Evolutionary conservation across 352 stramenopile genomes (phyloP), one percentile per base, ranked within the genome.

Genomic region (Phytophthora europaea): DNA sequence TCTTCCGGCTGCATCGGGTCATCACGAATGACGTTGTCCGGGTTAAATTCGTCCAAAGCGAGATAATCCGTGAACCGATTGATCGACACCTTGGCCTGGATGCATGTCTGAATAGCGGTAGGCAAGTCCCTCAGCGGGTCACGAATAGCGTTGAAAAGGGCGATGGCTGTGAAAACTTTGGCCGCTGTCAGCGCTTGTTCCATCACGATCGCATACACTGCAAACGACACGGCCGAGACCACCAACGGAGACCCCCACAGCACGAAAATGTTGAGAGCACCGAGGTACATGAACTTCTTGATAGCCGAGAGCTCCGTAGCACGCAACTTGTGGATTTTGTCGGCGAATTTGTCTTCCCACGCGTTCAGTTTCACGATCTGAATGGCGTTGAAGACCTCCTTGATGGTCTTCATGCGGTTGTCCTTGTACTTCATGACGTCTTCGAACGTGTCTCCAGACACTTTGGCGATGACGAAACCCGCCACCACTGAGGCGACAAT

Each of bases 301-400:
- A 91, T 82, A 81, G 97, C 20, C 72, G 87, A 80, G 52, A 97
- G 92, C 69, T 98, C 97, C 61, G 94, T 88, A 8, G 82, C 66
- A 18, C 94, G 83, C n/a, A 94, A 45, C 18, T 70, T 54, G 52
- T 73, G 63, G 33, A 99, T 90, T 72, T 97, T 88, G 15, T 91
- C 89, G 8, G 79, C 72, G 75, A 98, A 98, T 16, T 92, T 88
- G 33, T 62, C 45, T 58, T 98, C 95, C 92, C 92, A 98, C 1
- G 86, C 91, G 64, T 99, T 98, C 0, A 99, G 73, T 70, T 99
- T 99, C 69, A 99, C 94, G 55, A 99, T 90, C 75, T 99, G 95
- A 65, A 99, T 98, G n/a, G 93, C 88, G 23, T 83, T 80, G 33
- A 99, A 84, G 1, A 97, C 86, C 73, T 99, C 97, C 65, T 94